Conservation (phyloP, 73 alveolate species). For the Uronychia binucleata region DNA sequence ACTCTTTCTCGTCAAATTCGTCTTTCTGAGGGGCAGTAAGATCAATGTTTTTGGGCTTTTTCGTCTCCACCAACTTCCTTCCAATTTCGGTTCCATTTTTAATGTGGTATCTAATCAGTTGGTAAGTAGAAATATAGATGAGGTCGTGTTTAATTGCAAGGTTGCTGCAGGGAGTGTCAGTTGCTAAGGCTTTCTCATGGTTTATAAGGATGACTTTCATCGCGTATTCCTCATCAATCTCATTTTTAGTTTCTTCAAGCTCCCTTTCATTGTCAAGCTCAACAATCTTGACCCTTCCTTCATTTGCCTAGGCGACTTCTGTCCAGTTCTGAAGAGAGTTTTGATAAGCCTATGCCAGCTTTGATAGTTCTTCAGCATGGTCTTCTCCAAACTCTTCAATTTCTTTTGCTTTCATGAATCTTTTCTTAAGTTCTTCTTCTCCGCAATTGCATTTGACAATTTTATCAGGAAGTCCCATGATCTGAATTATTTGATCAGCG, state of each 20-base stretch:
- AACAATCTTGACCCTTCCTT: background rate
- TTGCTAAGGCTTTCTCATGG: constrained; percentile 41
- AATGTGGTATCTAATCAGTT: constrained; percentile 55
- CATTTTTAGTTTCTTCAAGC: background rate
- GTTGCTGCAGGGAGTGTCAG: constrained; percentile 45
- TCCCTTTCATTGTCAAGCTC: background rate
- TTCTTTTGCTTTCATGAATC: constrained; percentile 16
- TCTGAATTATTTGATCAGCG: background rate
- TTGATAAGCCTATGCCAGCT: background rate
- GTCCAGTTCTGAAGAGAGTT: background rate
- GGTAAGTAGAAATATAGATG: constrained; percentile 48
- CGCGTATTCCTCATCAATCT: constrained; percentile 2
- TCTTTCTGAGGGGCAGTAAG: constrained; percentile 40
- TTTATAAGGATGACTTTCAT: constrained; percentile 30
- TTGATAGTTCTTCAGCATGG: constrained; percentile 10
- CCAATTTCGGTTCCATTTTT: constrained; percentile 36
- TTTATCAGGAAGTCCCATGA: background rate
- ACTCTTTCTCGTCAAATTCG: constrained; percentile 59
- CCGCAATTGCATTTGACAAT: background rate
- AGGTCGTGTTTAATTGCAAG: constrained; percentile 55
- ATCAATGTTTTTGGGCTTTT: constrained; percentile 38
- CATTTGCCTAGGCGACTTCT: background rate
- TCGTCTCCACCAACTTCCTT: constrained; percentile 32
- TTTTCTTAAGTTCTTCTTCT: background rate
- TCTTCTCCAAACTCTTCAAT: constrained; percentile 36